Conservation (phyloP, 306 rosid genomes). For the Calophaca sinica region DNA sequence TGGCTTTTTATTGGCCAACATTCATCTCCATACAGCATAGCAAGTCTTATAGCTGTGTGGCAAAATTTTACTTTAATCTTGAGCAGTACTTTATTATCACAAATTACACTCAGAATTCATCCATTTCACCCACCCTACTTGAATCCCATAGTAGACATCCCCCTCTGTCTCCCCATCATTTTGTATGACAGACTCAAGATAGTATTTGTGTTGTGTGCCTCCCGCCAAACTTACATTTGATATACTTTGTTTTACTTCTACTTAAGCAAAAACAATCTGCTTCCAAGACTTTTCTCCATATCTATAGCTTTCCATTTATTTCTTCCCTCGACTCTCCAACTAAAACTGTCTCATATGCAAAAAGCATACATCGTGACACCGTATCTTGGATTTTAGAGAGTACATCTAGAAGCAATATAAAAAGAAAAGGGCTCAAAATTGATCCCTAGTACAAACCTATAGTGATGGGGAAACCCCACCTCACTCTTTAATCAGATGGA, state of each 20-base stretch:
- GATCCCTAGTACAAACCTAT: background rate
- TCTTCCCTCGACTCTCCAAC: background rate
- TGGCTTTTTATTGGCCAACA: background rate
- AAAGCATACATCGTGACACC: background rate
- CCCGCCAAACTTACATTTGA: background rate
- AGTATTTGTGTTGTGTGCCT: background rate
- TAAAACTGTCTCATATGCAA: background rate
- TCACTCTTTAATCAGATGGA: conserved; percentile 20
- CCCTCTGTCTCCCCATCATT: background rate
- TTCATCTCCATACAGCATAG: background rate
- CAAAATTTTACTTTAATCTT: background rate
- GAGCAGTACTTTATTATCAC: background rate
- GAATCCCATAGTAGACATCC: background rate
- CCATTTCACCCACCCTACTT: background rate
- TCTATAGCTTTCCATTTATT: background rate
- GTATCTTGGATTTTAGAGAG: background rate
- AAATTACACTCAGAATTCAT: background rate
- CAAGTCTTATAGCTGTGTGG: background rate
- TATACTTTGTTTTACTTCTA: background rate
- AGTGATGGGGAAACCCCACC: background rate
- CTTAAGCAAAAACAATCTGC: background rate
- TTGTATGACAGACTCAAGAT: background rate
- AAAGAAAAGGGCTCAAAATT: background rate
- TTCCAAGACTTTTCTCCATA: background rate
- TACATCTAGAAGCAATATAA: background rate